A percentile compares a stretch with the other conserved stretches of the same genome.
Evolutionary conservation across 441 rosid genomes (phyloP).

Genomic region (Metrosideros polymorpha): DNA sequence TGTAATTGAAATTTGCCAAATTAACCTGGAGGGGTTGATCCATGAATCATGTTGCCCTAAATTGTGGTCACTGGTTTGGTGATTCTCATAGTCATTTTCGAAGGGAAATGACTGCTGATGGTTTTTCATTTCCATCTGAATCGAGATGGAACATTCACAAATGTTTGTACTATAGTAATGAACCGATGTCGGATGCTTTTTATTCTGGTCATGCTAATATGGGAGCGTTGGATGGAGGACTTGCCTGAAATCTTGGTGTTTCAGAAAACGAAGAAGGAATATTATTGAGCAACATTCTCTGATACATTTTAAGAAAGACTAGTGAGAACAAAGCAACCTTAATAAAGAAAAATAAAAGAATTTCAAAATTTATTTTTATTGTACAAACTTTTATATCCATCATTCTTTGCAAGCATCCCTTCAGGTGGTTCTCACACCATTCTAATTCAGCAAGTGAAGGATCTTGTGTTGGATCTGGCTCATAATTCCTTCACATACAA

Average conservation of each 20-base stretch:
- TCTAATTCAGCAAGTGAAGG: conserved; percentile 6
- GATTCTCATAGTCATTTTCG: neutral
- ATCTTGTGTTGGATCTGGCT: neutral
- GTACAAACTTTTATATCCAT: conserved; percentile 2
- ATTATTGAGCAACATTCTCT: neutral
- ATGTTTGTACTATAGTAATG: neutral
- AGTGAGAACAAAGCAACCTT: neutral
- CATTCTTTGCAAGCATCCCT: neutral
- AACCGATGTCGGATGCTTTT: neutral
- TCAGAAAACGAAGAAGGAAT: neutral
- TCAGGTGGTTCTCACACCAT: conserved; percentile 11
- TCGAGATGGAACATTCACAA: neutral
- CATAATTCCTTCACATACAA: conserved; percentile 6
- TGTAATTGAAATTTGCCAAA: neutral
- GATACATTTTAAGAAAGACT: neutral
- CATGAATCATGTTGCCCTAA: neutral
- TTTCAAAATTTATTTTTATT: neutral
- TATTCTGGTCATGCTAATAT: neutral
- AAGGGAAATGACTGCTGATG: neutral
- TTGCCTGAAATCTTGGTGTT: neutral
- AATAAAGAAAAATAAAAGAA: neutral
- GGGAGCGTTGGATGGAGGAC: neutral
- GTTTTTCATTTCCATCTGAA: neutral
- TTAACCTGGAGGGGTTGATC: neutral
- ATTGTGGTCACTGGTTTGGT: neutral